A percentile compares a stretch with the other conserved stretches of the same genome.
These are phyloP conservation scores for Mycosphaerella arachidis DNA, from an alignment of 2,329 filamentous ascomycete species.

Conservation along the genomic window DNA sequence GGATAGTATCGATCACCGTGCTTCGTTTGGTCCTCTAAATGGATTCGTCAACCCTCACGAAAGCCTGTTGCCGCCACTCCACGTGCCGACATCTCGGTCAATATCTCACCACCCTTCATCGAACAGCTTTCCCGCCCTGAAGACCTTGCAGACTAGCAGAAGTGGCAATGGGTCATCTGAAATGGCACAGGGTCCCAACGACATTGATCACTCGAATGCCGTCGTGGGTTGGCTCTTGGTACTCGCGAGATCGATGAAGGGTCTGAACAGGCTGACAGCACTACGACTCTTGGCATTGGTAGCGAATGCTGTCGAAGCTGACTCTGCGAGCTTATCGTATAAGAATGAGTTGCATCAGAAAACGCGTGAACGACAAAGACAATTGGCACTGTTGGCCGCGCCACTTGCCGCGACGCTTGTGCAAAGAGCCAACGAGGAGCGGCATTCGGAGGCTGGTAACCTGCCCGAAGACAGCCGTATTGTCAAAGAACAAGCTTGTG, in stretches of 20 bases:
- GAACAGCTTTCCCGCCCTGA: conserved; percentile 42
- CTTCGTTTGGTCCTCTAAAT: conserved; percentile 22
- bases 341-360: conserved; percentile 27
- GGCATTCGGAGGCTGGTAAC: conserved; percentile 2
- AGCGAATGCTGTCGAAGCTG: conserved; percentile 32
- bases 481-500: conserved; percentile 67
- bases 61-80: conserved; percentile 32
- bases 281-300: conserved; percentile 38
- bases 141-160: conserved; percentile 28
- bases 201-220: conserved; percentile 44
- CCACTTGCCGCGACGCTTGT: conserved; percentile 48
- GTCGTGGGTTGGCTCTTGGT: conserved; percentile 47
- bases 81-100: conserved; percentile 39
- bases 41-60: conserved; percentile 23
- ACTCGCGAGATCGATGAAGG: conserved; percentile 40
- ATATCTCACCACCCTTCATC: conserved; percentile 33
- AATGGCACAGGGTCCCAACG: conserved; percentile 15
- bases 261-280: conserved; percentile 39
- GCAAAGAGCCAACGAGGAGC: conserved; percentile 32
- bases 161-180: conserved; percentile 12
- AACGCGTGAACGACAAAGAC: conserved; percentile 38
- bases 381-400: conserved; percentile 44
- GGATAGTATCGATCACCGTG: conserved; percentile 22
- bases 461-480: conserved; percentile 39
- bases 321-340: conserved; percentile 34